These are phyloP conservation scores for Cercis canadensis DNA, from an alignment of 306 rosid species.

Conservation along the genomic window DNA sequence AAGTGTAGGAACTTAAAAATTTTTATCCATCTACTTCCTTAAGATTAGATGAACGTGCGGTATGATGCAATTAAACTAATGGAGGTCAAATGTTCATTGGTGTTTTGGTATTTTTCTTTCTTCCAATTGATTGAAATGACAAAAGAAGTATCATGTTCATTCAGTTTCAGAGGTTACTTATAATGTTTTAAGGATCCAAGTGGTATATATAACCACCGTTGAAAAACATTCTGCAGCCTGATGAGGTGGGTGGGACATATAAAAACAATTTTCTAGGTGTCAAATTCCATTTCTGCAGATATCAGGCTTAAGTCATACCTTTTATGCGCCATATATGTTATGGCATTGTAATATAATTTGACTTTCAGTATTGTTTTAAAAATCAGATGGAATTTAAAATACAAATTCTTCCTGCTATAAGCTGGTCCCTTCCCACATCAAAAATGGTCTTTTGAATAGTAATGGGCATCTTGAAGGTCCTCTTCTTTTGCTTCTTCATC, in stretches of 20 bases:
- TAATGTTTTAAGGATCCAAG: neutral
- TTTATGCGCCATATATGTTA: no score
- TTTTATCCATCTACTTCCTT: neutral
- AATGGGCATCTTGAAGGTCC: conserved; percentile 43
- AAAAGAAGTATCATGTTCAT: neutral
- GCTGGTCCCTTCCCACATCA: conserved; percentile 5
- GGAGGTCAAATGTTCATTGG: no score
- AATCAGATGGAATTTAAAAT: conserved; percentile 25
- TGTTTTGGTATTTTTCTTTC: no score
- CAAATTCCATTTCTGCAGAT: conserved; percentile 9
- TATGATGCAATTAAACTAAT: no score
- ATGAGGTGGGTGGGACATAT: neutral
- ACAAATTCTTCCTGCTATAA: conserved; percentile 29
- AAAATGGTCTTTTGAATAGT: conserved; percentile 34
- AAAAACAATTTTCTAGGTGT: neutral
- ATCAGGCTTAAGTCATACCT: neutral
- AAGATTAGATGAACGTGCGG: neutral
- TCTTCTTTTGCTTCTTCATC: conserved; percentile 47
- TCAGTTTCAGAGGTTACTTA: neutral
- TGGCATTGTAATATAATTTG: conserved; percentile 41
- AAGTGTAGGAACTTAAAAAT: neutral
- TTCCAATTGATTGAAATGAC: no score
- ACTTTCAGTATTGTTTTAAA: conserved; percentile 37
- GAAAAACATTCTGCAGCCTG: conserved; percentile 8
- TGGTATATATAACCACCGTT: neutral